Percentiles rank a stretch among this genome's conserved stretches.
These are phyloP conservation scores for Fusarium kyushuense DNA, from an alignment of 2,329 filamentous ascomycete genomes.

Conservation along the genomic window DNA sequence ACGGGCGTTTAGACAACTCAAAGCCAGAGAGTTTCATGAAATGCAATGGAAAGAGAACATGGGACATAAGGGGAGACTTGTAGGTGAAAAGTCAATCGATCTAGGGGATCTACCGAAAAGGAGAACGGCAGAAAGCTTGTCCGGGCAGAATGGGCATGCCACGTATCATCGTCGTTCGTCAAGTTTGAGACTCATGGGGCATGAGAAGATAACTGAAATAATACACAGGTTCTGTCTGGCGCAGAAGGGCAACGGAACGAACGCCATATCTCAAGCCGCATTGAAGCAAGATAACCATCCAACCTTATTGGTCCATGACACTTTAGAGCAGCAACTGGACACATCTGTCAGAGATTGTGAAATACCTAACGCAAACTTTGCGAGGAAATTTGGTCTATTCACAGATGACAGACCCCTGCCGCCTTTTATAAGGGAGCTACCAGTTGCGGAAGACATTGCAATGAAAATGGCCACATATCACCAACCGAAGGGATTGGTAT, in stretches of 20 bases:
- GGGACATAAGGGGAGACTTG: slow-evolving; percentile 48
- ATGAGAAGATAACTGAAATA: slow-evolving; percentile 17
- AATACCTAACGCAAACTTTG: slow-evolving; percentile 60
- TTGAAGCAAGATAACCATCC: slow-evolving; percentile 2
- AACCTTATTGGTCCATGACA: slow-evolving; percentile 9
- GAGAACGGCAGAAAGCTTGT: neutral
- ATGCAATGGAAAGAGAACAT: slow-evolving; percentile 55
- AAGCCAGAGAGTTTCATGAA: slow-evolving; percentile 56
- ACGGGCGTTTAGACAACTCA: slow-evolving; percentile 53
- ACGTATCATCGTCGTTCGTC: slow-evolving; percentile 5
- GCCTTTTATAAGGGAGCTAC: slow-evolving; percentile 53
- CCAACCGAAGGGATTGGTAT: slow-evolving; percentile 46
- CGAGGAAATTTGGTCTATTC: slow-evolving; percentile 57
- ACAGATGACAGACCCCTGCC: slow-evolving; percentile 51
- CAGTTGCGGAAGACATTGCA: slow-evolving; percentile 58
- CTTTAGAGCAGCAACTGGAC: slow-evolving; percentile 22
- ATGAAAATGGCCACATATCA: slow-evolving; percentile 52
- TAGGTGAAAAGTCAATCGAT: slow-evolving; percentile 51
- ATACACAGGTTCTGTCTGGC: slow-evolving; percentile 18
- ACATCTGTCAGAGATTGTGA: slow-evolving; percentile 50
- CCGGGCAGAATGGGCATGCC: neutral
- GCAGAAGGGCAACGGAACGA: slow-evolving; percentile 6
- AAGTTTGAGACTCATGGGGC: slow-evolving; percentile 6
- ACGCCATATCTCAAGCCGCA: neutral
- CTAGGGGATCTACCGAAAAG: slow-evolving; percentile 21